Evolutionary conservation across 2,329 filamentous ascomycete genomes (phyloP), one percentile per base, ranked within the genome.

Genomic region (Hypoxylon sp.): DNA sequence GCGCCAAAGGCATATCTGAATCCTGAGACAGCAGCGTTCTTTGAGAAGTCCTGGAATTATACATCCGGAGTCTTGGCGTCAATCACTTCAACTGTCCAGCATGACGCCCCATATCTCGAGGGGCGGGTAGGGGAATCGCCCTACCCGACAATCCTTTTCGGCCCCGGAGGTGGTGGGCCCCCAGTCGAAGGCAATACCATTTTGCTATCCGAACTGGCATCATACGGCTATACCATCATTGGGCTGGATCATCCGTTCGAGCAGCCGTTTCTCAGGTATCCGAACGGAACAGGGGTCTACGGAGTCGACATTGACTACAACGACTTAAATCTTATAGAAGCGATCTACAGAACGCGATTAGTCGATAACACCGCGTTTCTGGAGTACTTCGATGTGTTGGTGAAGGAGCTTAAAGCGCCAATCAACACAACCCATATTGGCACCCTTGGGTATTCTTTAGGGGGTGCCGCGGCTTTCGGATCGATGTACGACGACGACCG

Each of bases 211-310:
- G 73, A 74, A 21, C 45, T 73, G 5, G 69, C 61, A 0, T 72
- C 68, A 3, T 53, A 73, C 48, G 75, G 75, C 4, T 77, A 76
- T 49, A 65, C 63, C 6, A 64, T 77, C 11, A 67, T 74, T 23
- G 74, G 72, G 7, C 45, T 75, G 14, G 74, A 77, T 19, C 75
- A 77, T 36, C 67, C 73, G 1, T 75, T 68, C 13, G 74, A 76
- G 62, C 75, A 76, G 62, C 74, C 75, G 0, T 77, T 74, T 55
- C 32, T 77, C 10, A 65, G 69, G 5, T 77, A 65, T 6, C 74
- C 75, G 2, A 76, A 77, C 17, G 74, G 75, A 5, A 76, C 74
- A 0, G 73, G 69, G 2, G 68, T 76, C 7, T 49, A 51, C 2
- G 74, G 75, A 1, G 59, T 74, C 5, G 49, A 64, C 0, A 60